Conservation (phyloP, 345 rosid genomes). For the Reutealis trisperma region DNA sequence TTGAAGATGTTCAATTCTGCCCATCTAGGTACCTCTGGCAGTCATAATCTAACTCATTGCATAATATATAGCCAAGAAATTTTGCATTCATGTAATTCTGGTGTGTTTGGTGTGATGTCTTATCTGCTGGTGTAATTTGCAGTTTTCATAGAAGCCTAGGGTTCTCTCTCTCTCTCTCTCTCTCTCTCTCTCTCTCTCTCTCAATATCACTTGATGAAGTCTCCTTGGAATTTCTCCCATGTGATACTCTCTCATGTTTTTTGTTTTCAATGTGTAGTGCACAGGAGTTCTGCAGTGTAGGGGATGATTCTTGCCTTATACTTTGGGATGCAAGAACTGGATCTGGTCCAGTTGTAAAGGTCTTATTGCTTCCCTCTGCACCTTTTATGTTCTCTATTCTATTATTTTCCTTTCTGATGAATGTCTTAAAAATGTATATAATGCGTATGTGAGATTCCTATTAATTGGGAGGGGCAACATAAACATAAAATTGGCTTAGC, state of each 20-base stretch:
- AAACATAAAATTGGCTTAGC: not conserved
- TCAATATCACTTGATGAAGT: not conserved
- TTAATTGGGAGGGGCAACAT: not conserved
- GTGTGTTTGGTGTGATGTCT: not conserved
- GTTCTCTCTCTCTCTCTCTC: not conserved
- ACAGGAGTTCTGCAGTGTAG: conserved; percentile 70
- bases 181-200: not conserved
- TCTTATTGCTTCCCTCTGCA: conserved; percentile 13
- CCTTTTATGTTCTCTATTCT: not conserved
- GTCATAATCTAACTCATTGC: conserved; percentile 8
- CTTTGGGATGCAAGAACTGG: conserved; percentile 72
- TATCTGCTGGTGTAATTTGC: not conserved
- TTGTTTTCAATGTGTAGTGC: conserved; percentile 27
- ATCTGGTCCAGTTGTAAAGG: conserved; percentile 57
- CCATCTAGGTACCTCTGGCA: conserved; percentile 51
- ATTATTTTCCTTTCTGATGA: not conserved
- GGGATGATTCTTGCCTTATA: conserved; percentile 74
- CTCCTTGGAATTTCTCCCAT: not conserved
- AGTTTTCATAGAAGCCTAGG: conserved; percentile 2
- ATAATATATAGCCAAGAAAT: not conserved
- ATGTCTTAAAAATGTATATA: not conserved
- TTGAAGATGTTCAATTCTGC: conserved; percentile 72
- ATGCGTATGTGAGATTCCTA: not conserved
- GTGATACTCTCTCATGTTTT: not conserved
- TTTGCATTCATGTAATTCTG: conserved; percentile 3